These are phyloP conservation scores for Exophiala calicioides DNA, from an alignment of 2,329 filamentous ascomycete species.

Conservation along the genomic window DNA sequence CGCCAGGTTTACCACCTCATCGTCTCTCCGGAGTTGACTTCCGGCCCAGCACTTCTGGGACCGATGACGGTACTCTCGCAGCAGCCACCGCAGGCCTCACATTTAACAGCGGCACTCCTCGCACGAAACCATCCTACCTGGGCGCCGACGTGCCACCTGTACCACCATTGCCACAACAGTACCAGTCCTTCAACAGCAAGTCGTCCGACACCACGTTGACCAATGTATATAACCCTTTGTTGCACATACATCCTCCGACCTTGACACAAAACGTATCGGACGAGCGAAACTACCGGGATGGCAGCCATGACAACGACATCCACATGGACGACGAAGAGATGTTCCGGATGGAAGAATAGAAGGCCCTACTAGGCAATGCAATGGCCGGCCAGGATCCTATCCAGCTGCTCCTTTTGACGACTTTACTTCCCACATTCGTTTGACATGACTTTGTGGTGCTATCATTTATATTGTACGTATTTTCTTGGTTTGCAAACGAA, in stretches of 20 bases:
- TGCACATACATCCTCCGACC: slow-evolving; percentile 44
- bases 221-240: slow-evolving; percentile 44
- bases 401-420: slow-evolving; percentile 10
- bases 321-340: slow-evolving; percentile 79
- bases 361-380: slow-evolving; percentile 24
- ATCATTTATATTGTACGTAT: slow-evolving; percentile 18
- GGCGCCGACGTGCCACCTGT: slow-evolving; percentile 79
- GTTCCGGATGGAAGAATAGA: slow-evolving; percentile 94
- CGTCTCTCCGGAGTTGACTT: slow-evolving; percentile 74
- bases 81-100: slow-evolving; percentile 88
- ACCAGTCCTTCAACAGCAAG: slow-evolving; percentile 35
- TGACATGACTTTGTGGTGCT: slow-evolving; percentile 12
- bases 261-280: slow-evolving; percentile 52
- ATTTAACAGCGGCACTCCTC: slow-evolving; percentile 84
- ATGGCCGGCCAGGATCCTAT: neutral
- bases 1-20: slow-evolving; percentile 56
- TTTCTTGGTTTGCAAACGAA: slow-evolving; percentile 11
- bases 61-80: slow-evolving; percentile 80
- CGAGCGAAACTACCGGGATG: slow-evolving; percentile 67
- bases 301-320: slow-evolving; percentile 63
- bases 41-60: slow-evolving; percentile 77
- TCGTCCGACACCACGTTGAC: slow-evolving; percentile 36
- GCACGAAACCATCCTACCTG: slow-evolving; percentile 63
- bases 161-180: slow-evolving; percentile 70
- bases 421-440: slow-evolving; percentile 18